Base-by-base conservation (phyloP, 2,329 filamentous ascomycete species). In the Talaromyces sp. region DNA sequence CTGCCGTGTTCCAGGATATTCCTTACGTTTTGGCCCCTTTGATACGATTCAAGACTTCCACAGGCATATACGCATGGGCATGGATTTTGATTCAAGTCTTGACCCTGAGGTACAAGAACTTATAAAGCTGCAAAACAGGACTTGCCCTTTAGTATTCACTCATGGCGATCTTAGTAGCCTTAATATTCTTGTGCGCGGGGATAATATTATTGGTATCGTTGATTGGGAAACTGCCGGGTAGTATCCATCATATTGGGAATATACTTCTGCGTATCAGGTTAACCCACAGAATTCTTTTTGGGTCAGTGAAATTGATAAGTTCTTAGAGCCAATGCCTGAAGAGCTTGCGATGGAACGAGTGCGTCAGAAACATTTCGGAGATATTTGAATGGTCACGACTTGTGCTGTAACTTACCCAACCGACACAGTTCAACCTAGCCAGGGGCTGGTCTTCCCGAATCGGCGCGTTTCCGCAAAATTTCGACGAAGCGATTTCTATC, bases 101-200 rank as follows among this genome's bases (percentile, higher is more conserved):
- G 62, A 69, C 24, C 60, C 65, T 22, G 69, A 72, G n/a, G 27
- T 76, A 33, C 68, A 79, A 48, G 68, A 77, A 7, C 68, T 81
- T 13, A 62, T 39, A 16, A 71, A 64, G 43, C 67, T 72, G 62
- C 75, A 80, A 56, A 67, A 68, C 54, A 68, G 69, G 8, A 35
- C 66, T 39, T 77, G 72, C 73, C 70, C 70, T 31, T 67, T 76
- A 8, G 76, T 81, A 1, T 81, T 86, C 65, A 82, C 82, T 1
- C 83, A 86, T 72, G 79, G 79, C 3, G 84, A 87, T 70, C 73
- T 87, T 73, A 48, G 82, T 76, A 74, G 72, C 10, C 70, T 74
- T 3, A 76, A 77, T 45, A 73, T 76, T 43, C 66, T 77, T 50
- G 68, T 68, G 19, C 70, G 71, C 7, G 77, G 74, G 5, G 76